Conservation (phyloP, 208 protist species). For the Acanthamoeba sp. region DNA sequence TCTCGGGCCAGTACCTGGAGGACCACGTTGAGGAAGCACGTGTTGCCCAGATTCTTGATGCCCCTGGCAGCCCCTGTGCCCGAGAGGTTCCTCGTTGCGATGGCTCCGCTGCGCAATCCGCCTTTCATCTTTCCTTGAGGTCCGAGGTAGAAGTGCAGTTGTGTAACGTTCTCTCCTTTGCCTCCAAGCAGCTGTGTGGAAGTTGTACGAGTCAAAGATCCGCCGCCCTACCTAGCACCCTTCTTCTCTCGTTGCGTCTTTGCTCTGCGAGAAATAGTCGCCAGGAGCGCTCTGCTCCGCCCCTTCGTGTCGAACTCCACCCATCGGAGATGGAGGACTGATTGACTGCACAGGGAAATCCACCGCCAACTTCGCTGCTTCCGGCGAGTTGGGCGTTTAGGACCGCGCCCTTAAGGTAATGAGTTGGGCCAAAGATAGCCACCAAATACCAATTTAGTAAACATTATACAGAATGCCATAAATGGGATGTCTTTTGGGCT, state of each 20-base stretch:
- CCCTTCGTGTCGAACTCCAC: background rate
- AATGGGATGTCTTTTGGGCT: too few relatives aligned
- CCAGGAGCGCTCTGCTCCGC: too few relatives aligned
- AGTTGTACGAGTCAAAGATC: too few relatives aligned
- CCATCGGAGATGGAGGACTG: background rate
- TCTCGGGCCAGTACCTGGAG: background rate
- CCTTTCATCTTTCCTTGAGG: background rate
- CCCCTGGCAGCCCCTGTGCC: slow-evolving; percentile 13
- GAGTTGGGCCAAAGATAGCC: too few relatives aligned
- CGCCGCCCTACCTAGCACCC: too few relatives aligned
- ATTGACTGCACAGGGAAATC: background rate
- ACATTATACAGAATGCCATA: too few relatives aligned
- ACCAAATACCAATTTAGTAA: too few relatives aligned
- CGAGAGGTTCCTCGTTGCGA: background rate
- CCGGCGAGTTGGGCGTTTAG: background rate
- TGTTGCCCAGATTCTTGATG: slow-evolving; percentile 64
- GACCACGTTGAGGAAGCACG: slow-evolving; percentile 57
- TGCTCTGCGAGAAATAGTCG: background rate
- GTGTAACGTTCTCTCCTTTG: too few relatives aligned
- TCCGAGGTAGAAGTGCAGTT: too few relatives aligned
- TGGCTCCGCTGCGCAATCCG: background rate
- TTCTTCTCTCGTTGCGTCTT: background rate
- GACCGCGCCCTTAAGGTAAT: background rate
- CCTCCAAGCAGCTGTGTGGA: too few relatives aligned
- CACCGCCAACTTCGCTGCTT: background rate